Conservation (phyloP, 306 rosid species). For the Medicago ruthenica region DNA sequence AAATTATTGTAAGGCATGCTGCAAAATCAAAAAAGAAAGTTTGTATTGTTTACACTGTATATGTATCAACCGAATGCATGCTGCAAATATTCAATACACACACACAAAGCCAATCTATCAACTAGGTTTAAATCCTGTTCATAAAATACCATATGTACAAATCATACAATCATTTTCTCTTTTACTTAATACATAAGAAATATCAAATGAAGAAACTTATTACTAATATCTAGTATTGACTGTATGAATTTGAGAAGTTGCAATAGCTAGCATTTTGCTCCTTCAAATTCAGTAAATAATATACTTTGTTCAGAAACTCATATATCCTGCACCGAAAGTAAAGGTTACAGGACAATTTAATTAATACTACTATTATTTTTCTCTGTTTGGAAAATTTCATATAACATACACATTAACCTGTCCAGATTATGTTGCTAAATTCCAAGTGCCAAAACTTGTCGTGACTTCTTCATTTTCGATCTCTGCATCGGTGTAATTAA, state of each 20-base stretch:
- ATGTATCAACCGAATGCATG: no score
- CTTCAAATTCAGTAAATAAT: conserved; percentile 28
- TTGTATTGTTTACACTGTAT: no score
- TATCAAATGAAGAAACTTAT: conserved; percentile 36
- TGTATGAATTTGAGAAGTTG: conserved; percentile 39
- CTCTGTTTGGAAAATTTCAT: no score
- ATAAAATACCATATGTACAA: conserved; percentile 23
- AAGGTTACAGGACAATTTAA: conserved; percentile 9
- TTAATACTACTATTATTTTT: no score
- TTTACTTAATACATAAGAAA: not conserved
- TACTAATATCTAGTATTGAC: not conserved
- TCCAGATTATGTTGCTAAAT: conserved; percentile 43
- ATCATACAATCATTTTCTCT: conserved; percentile 43
- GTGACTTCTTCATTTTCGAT: conserved; percentile 61
- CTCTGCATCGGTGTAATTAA: conserved; percentile 87
- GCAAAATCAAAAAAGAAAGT: no score
- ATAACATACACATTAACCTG: conserved; percentile 43
- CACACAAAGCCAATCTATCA: conserved; percentile 10
- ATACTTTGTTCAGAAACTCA: conserved; percentile 42
- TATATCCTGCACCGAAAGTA: conserved; percentile 54
- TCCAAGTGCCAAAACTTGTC: conserved; percentile 47
- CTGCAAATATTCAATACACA: no score
- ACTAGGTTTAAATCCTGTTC: conserved; percentile 19
- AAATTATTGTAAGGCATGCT: no score
- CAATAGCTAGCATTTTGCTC: conserved; percentile 22